A percentile compares a stretch with the other conserved stretches of the same genome.
phyloP scores from a whole-genome alignment of 352 stramenopile species.

The Globisporangium yorkense region DNA sequence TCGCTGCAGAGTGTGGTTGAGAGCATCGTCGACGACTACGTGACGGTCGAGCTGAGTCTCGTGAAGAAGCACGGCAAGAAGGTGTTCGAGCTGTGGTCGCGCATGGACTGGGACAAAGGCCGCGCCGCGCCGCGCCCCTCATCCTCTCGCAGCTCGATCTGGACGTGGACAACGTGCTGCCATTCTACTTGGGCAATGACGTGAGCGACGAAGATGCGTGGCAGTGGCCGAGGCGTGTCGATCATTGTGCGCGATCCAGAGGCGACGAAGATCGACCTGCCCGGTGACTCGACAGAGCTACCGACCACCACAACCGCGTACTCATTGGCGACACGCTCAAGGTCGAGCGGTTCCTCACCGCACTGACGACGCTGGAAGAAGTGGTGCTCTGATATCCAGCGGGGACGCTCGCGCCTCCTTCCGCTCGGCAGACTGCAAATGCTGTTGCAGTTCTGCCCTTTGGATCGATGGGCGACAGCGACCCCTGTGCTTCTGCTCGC shows the following conservation, averaged over 20 bases:
- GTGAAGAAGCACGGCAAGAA: conserved; percentile 72
- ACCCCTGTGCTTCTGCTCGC: neutral
- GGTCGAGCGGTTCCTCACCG: conserved; percentile 51
- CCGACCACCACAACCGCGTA: conserved; percentile 46
- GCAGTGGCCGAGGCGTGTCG: conserved; percentile 41
- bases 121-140: conserved; percentile 64
- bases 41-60: conserved; percentile 31
- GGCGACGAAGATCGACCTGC: conserved; percentile 36
- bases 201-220: conserved; percentile 63
- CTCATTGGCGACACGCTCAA: conserved; percentile 49
- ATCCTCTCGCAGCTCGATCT: conserved; percentile 52
- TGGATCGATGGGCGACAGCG: neutral
- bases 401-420: neutral
- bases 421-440: neutral
- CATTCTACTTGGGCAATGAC: conserved; percentile 81
- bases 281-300: conserved; percentile 37
- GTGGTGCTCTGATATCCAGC: conserved; percentile 6
- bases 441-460: neutral
- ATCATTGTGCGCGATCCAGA: conserved; percentile 60
- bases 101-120: conserved; percentile 82
- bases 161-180: conserved; percentile 57
- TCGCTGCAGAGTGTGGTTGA: conserved; percentile 60
- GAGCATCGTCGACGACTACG: conserved; percentile 84
- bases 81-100: conserved; percentile 71
- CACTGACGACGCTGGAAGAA: conserved; percentile 36